Base-by-base conservation (phyloP, 2,329 filamentous ascomycete species). In the Beauveria caledonica region DNA sequence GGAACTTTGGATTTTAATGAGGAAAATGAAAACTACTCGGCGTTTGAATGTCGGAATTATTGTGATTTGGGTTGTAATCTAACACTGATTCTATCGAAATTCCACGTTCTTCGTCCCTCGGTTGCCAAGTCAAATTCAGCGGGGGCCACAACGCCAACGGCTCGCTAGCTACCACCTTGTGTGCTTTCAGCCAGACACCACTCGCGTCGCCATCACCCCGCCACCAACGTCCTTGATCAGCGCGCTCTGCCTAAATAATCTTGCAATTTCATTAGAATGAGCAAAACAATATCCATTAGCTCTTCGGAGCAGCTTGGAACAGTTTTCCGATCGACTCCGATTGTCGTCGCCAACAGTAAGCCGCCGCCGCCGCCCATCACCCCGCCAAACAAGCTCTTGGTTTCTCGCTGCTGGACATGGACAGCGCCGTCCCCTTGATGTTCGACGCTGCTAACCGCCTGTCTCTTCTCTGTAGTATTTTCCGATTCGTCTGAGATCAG, bases 271-370 rank as follows among this genome's bases (percentile, higher is more conserved):
- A 39, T 51, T 25, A 21, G 56, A 67, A 65, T 71, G 33, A 63
- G 65, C 55, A 62, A 66, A 42, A 62, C 66, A 21, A 66, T 72
- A 48, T 56, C 63, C 58, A 74, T 75, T 59, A 72, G 74, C 69
- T 83, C 81, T 62, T 75, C 77, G 66, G 77, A 78, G 68, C 86
- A 93, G 70, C 87, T 95, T 68, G 81, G 80, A 67, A 75, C 77
- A 36, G 75, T 94, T 63, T 80, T 96, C 63, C 82, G 82, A 63
- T 85, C 82, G 60, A 92, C 89, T 39, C 85, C 83, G 65, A 84
- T 96, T 62, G 90, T 97, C 46, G 87, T 97, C 59, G 86, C 88
- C 69, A 90, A 96, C 76, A 97, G 92, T 96, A 79, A 82, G 90
- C 80, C 50, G 52, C 45, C 36, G n/a, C 49, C 49, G 57, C 56